phyloP scores from a whole-genome alignment of 2,329 filamentous ascomycete genomes.

The Xylaria sp. region DNA sequence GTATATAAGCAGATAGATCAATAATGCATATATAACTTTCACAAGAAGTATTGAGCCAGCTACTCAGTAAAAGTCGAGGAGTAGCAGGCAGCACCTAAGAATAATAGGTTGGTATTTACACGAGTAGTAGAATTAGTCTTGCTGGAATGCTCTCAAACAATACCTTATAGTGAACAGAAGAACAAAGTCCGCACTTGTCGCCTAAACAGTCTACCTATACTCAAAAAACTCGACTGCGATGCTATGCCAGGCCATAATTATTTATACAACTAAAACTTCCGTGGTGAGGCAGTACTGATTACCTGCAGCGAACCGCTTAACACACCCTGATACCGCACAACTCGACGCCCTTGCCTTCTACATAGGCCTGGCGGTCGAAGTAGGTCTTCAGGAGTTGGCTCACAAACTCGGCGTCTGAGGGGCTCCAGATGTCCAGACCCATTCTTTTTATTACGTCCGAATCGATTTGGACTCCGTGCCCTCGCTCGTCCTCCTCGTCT shows the following conservation, averaged over 20 bases:
- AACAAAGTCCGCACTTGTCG: not conserved
- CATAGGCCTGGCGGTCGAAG: slow-evolving; percentile 71
- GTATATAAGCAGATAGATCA: too few species aligned
- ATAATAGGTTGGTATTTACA: slow-evolving; percentile 11
- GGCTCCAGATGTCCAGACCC: slow-evolving; percentile 83
- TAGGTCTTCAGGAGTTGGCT: slow-evolving; percentile 70
- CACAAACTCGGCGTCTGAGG: slow-evolving; percentile 75
- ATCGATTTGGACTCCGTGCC: slow-evolving; percentile 64
- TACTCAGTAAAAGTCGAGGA: not conserved
- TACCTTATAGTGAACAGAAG: not conserved
- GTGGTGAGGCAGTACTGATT: not conserved
- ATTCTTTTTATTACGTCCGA: slow-evolving; percentile 74
- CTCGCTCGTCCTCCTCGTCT: slow-evolving; percentile 53
- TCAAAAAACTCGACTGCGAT: not conserved
- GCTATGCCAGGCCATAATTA: not conserved
- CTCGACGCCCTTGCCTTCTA: slow-evolving; percentile 76
- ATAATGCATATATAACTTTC: too few species aligned
- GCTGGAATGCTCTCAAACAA: slow-evolving; percentile 1
- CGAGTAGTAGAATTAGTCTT: not conserved
- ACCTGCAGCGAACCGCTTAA: slow-evolving; percentile 51
- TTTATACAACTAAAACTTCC: slow-evolving; percentile 16
- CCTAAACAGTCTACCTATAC: not conserved
- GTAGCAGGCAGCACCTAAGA: too few species aligned
- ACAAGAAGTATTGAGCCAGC: too few species aligned
- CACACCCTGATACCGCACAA: slow-evolving; percentile 80